Percentiles rank a stretch among this genome's conserved stretches.
These are phyloP conservation scores for Orbilia javanica DNA, from an alignment of 2,329 filamentous ascomycete genomes.

Conservation along the genomic window DNA sequence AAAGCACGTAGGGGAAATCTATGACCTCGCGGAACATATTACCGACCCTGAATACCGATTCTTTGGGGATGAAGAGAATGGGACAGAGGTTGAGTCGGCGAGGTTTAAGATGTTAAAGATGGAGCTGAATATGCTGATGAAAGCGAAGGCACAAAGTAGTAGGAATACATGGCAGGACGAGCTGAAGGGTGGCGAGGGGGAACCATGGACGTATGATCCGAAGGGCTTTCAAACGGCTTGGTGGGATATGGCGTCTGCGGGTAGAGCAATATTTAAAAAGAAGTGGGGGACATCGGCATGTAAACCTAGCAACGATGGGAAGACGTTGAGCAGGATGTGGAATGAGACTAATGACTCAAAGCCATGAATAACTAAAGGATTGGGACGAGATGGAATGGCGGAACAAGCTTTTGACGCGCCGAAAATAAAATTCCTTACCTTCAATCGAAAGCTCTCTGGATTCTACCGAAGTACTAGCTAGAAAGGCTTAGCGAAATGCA, in stretches of 20 bases:
- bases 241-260: conserved; percentile 16
- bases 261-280: not conserved
- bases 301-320: not conserved
- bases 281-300: conserved; percentile 6
- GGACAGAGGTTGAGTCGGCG: not conserved
- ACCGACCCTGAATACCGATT: conserved; percentile 26
- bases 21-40: conserved; percentile 62
- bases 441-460: too few species aligned
- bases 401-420: too few species aligned
- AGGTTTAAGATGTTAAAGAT: conserved; percentile 39
- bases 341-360: too few species aligned
- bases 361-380: too few species aligned
- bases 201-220: conserved; percentile 70
- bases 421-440: too few species aligned
- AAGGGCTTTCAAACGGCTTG: conserved; percentile 51
- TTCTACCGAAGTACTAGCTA: too few species aligned
- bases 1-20: conserved; percentile 65
- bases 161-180: conserved; percentile 70
- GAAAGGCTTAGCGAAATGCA: too few species aligned
- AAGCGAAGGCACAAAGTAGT: conserved; percentile 61
- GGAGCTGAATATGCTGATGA: conserved; percentile 63
- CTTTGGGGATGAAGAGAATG: conserved; percentile 1
- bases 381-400: too few species aligned
- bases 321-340: not conserved
- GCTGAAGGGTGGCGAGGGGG: conserved; percentile 69